A percentile compares a stretch with the other conserved stretches of the same genome.
Conservation (phyloP, 345 rosid genomes). For the Salix udensis region DNA sequence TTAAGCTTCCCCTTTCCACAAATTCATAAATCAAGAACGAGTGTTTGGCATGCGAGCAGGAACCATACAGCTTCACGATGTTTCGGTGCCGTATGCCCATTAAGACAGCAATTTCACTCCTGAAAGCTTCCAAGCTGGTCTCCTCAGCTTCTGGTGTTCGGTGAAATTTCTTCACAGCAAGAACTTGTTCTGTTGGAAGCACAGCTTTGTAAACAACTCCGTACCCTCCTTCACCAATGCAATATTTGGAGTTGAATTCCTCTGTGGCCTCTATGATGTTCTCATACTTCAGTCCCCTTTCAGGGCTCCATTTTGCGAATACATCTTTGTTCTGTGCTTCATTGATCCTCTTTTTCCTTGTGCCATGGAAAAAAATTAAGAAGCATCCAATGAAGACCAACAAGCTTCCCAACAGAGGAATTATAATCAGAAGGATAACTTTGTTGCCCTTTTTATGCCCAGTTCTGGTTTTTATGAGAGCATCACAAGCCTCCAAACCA, state of each 20-base stretch:
- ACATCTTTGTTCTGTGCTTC: not conserved
- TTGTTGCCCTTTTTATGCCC: not conserved
- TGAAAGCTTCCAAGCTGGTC: conserved; percentile 1
- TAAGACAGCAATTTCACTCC: not conserved
- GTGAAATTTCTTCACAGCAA: conserved; percentile 15
- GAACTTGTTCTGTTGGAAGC: not conserved
- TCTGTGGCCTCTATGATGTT: conserved; percentile 9
- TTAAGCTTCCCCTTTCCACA: conserved; percentile 12
- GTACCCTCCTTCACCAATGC: conserved; percentile 5
- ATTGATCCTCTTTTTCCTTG: no score
- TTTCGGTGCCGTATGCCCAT: conserved; percentile 3
- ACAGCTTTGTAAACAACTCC: conserved; percentile 8
- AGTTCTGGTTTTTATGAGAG: not conserved
- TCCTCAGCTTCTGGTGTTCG: not conserved
- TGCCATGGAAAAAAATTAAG: not conserved
- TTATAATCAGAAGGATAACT: not conserved
- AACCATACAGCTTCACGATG: not conserved
- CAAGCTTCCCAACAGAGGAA: not conserved
- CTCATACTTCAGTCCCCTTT: not conserved
- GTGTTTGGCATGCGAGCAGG: not conserved
- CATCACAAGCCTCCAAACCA: not conserved
- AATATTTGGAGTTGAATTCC: conserved; percentile 5
- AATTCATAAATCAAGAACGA: conserved; percentile 14
- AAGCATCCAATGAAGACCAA: not conserved
- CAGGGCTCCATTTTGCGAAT: not conserved